Base-by-base conservation (phyloP, 108 stramenopile species). In the Licmophora abbreviata region DNA sequence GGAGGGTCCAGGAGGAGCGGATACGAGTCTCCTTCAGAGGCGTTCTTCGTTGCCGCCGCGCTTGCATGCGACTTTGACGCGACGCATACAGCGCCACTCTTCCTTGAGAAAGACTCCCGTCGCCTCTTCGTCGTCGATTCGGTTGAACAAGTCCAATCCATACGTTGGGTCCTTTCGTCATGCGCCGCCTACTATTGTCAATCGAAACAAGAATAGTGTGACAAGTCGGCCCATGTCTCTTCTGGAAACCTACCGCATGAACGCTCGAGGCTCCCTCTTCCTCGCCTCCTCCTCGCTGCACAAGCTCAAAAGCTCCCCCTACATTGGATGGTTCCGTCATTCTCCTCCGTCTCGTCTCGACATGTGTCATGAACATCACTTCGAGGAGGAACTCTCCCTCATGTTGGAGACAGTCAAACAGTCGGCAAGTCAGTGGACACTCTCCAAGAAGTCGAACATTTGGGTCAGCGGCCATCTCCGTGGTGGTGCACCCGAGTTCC, bases 141-240 rank as follows among this genome's bases (percentile, higher is more conserved):
- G n/a, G 17, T 35, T 43, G 0, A 64, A 27, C 0, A 68, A 62
- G 25, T 69, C 48, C 8, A 77, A 71, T 61, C 76, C 76, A 0
- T 68, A 77, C 37, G 47, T 77, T 15, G 76, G 76, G 1, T 68
- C 53, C 26, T 71, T 77, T 42, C 69, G 76, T 10, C 76, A 77
- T 40, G 55, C 72, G 5, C 72, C 76, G 25, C 69, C 76, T 46
- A 20, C 20, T 18, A 20, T 40, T 4, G 38, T n/a, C n/a, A n/a
- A n/a, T n/a, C n/a, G n/a, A n/a, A n/a, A n/a, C n/a, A n/a, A n/a
- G n/a, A n/a, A n/a, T n/a, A n/a, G n/a, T n/a, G n/a, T n/a, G n/a
- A n/a, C n/a, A n/a, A n/a, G n/a, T n/a, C n/a, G n/a, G n/a, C n/a
- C n/a, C n/a, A n/a, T n/a, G n/a, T n/a, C n/a, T n/a, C n/a, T n/a